These are phyloP conservation scores for Pterocarpus santalinus DNA, from an alignment of 306 rosid genomes.

Conservation along the genomic window DNA sequence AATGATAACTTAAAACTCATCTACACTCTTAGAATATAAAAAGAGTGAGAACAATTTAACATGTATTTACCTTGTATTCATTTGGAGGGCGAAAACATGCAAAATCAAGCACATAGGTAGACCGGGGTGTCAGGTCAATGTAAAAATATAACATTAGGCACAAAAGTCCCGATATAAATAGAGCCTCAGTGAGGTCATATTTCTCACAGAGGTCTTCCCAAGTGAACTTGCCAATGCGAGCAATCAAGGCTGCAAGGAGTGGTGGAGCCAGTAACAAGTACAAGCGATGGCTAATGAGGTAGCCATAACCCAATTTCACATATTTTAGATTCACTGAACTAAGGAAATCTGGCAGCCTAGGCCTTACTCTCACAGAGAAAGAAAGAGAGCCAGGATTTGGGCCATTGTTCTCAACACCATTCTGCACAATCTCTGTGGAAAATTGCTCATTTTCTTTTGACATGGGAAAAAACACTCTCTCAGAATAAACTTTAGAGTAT, in stretches of 20 bases:
- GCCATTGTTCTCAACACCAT: conserved; percentile 42
- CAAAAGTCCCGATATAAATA: conserved; percentile 39
- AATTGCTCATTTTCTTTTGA: conserved; percentile 56
- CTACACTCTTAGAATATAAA: background rate
- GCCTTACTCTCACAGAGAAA: conserved; percentile 55
- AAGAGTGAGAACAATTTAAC: too few species aligned
- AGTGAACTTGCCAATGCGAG: conserved; percentile 43
- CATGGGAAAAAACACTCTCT: conserved; percentile 30
- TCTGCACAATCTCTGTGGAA: conserved; percentile 55
- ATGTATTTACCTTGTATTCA: conserved; percentile 62
- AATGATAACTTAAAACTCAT: background rate
- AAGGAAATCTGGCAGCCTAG: conserved; percentile 58
- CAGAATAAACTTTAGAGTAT: background rate
- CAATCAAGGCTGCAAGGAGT: conserved; percentile 41
- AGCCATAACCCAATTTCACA: conserved; percentile 61
- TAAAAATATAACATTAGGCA: conserved; percentile 43
- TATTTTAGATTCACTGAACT: conserved; percentile 60
- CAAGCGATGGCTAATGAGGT: conserved; percentile 50
- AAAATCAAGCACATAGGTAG: conserved; percentile 72
- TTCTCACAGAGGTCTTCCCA: conserved; percentile 35
- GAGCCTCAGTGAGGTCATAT: conserved; percentile 44
- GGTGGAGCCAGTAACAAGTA: conserved; percentile 48
- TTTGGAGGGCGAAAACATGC: conserved; percentile 74
- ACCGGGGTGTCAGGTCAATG: conserved; percentile 48
- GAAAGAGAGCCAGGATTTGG: conserved; percentile 52